Evolutionary conservation across 2,329 filamentous ascomycete genomes (phyloP).

Genomic region (Diplodia sapinea): DNA sequence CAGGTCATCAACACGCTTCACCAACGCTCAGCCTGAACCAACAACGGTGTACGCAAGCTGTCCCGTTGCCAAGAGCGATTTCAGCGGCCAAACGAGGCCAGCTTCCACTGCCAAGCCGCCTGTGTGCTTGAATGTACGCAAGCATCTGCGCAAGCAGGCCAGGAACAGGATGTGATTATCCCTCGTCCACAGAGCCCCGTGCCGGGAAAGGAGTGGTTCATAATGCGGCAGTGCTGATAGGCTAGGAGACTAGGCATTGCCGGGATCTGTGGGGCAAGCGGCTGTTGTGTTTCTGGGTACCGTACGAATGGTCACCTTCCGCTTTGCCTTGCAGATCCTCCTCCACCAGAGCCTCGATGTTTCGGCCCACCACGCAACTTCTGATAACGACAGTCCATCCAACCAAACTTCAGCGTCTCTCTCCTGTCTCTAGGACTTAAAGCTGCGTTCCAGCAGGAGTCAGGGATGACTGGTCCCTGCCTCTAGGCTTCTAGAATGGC

Average conservation of each 20-base stretch:
- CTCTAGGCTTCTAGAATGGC: not conserved
- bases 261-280: not conserved
- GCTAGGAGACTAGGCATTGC: not conserved
- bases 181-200: too few species aligned
- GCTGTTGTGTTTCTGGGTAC: not conserved
- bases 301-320: not conserved
- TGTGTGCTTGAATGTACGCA: conserved; percentile 19
- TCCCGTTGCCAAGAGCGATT: not conserved
- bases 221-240: conserved; percentile 1
- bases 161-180: conserved; percentile 21
- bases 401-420: not conserved
- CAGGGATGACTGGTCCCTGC: not conserved
- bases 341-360: not conserved
- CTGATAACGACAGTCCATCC: not conserved
- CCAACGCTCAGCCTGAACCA: not conserved
- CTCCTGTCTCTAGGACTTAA: not conserved
- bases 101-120: not conserved
- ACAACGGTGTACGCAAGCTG: conserved; percentile 15
- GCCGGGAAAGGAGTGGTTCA: not conserved
- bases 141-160: conserved; percentile 1
- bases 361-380: not conserved
- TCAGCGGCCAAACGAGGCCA: not conserved
- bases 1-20: not conserved
- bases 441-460: not conserved
- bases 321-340: not conserved